These are phyloP conservation scores for Sesbania bispinosa DNA, from an alignment of 306 rosid species.

Conservation along the genomic window DNA sequence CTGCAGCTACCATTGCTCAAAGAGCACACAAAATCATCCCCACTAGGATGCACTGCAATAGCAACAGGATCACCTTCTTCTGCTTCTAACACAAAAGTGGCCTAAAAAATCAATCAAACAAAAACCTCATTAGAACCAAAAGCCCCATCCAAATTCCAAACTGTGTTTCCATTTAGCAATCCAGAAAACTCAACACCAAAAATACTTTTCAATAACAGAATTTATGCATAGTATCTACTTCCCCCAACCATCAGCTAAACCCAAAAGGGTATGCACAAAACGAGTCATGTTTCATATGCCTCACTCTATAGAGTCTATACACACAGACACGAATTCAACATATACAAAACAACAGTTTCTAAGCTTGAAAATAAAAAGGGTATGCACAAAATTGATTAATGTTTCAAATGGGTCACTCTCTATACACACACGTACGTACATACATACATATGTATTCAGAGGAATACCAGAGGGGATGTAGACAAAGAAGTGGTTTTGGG, in stretches of 20 bases:
- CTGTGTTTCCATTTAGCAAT: neutral
- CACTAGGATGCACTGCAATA: constrained; percentile 78
- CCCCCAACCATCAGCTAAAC: neutral
- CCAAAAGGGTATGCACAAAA: constrained; percentile 11
- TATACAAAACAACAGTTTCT: neutral
- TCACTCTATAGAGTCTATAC: neutral
- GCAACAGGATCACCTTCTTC: constrained; percentile 80
- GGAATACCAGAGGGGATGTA: constrained; percentile 65
- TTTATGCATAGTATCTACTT: constrained; percentile 4
- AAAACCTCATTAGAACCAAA: neutral
- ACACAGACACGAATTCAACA: neutral
- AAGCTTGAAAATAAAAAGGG: neutral
- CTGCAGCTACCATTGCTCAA: constrained; percentile 87
- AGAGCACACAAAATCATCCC: constrained; percentile 78
- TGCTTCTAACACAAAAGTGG: constrained; percentile 71
- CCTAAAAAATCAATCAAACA: constrained; percentile 36
- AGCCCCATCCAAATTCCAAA: neutral
- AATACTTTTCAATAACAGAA: constrained; percentile 10
- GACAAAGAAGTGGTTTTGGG: constrained; percentile 65
- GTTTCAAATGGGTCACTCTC: neutral
- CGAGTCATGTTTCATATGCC: neutral
- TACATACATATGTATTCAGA: neutral
- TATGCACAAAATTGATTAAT: neutral
- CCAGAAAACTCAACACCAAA: neutral
- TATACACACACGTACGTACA: neutral